Conservation (phyloP, 208 protist species). For the Lotmaria passim region DNA sequence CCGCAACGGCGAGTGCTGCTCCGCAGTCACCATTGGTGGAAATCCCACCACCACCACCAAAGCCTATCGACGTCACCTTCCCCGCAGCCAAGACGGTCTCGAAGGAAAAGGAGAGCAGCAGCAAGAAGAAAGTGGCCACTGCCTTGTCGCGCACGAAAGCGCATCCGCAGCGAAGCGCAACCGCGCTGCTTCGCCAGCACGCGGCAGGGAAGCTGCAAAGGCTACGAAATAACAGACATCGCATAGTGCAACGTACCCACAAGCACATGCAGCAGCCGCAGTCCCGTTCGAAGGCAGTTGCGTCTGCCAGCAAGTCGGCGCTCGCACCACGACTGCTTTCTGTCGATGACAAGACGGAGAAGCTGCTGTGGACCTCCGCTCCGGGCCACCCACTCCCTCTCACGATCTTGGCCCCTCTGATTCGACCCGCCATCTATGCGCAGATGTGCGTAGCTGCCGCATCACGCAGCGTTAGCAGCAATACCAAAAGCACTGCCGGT, state of each 20-base stretch:
- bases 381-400: constrained; percentile 26
- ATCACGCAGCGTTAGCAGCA: neutral
- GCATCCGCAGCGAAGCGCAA: neutral
- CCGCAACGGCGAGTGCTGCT: no score
- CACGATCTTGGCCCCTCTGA: constrained; percentile 15
- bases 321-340: constrained; percentile 29
- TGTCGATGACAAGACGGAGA: constrained; percentile 20
- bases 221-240: neutral
- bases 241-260: constrained; percentile 2
- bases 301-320: neutral
- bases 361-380: constrained; percentile 29
- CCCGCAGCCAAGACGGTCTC: neutral
- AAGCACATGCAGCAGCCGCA: neutral
- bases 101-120: neutral
- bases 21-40: no score
- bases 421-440: constrained; percentile 4
- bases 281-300: neutral
- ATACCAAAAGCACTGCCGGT: neutral
- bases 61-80: neutral
- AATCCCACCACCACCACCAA: neutral
- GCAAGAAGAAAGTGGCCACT: neutral
- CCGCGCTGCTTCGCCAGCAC: constrained; percentile 1
- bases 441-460: constrained; percentile 11
- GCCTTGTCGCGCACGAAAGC: neutral
- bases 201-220: neutral